Evolutionary conservation across 352 stramenopile genomes (phyloP).

Genomic region (Phytophthora foliorum): DNA sequence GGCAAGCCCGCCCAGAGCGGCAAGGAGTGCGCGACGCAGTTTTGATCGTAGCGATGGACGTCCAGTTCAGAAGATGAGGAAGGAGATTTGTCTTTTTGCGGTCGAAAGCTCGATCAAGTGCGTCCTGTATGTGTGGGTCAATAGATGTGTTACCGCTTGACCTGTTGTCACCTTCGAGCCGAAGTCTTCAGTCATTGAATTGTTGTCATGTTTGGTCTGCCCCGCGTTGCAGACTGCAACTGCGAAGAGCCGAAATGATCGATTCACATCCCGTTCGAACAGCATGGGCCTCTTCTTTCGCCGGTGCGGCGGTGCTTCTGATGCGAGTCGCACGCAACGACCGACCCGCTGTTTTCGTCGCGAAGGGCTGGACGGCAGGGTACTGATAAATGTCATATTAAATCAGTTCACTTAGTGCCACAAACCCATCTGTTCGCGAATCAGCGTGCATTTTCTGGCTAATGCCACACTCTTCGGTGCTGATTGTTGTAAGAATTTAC

Average conservation of each 20-base stretch:
- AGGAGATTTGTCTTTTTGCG: slow-evolving; percentile 31
- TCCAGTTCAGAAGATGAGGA: slow-evolving; percentile 29
- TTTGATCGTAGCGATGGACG: slow-evolving; percentile 22
- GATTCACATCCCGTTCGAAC: slow-evolving; percentile 37
- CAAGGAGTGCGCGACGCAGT: slow-evolving; percentile 29
- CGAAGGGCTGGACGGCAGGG: slow-evolving; percentile 13
- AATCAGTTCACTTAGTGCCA: slow-evolving; percentile 6
- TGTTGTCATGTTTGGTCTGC: slow-evolving; percentile 1
- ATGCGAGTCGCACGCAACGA: slow-evolving; percentile 1
- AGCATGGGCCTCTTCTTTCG: slow-evolving; percentile 25
- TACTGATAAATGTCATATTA: slow-evolving; percentile 9
- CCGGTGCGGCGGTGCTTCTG: neutral
- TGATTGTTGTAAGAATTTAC: neutral
- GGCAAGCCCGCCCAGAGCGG: slow-evolving; percentile 1
- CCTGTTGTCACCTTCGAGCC: neutral
- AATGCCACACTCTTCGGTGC: slow-evolving; percentile 12
- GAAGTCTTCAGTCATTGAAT: neutral
- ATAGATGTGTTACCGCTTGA: slow-evolving; percentile 31
- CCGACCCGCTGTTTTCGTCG: slow-evolving; percentile 33
- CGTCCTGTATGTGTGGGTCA: slow-evolving; percentile 27
- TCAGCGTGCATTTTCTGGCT: neutral
- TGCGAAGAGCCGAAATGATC: slow-evolving; percentile 41
- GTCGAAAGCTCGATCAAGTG: slow-evolving; percentile 4
- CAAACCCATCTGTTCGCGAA: slow-evolving; percentile 1
- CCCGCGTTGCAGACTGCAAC: slow-evolving; percentile 19